Evolutionary conservation across 148 eudicot species (phyloP).

Genomic region (Mesembryanthemum crystallinum): DNA sequence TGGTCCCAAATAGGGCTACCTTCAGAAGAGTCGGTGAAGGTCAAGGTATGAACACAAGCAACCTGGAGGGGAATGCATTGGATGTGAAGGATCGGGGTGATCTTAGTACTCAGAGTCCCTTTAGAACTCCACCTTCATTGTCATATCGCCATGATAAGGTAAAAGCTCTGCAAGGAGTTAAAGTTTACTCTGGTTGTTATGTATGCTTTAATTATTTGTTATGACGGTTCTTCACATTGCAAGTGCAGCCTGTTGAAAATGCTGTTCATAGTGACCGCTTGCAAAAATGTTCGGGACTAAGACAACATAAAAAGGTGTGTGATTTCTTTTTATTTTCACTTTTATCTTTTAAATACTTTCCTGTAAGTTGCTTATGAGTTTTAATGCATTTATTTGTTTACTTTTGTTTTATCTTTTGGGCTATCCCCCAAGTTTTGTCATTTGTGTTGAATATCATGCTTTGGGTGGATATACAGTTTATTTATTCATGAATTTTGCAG

Average conservation of each 20-base stretch:
- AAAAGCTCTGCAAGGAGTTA: constrained; percentile 2
- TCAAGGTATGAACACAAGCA: constrained; percentile 23
- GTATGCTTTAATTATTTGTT: not conserved
- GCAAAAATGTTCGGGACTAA: constrained; percentile 46
- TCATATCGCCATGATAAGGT: constrained; percentile 72
- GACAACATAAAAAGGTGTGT: constrained; percentile 80
- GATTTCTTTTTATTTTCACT: not conserved
- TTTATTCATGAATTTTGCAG: constrained; percentile 33
- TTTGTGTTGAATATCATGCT: not conserved
- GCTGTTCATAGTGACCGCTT: constrained; percentile 28
- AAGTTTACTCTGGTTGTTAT: not conserved
- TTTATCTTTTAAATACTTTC: not conserved
- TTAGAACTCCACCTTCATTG: constrained; percentile 80
- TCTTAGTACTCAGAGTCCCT: constrained; percentile 57
- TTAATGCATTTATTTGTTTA: not conserved
- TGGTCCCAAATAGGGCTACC: constrained; percentile 30
- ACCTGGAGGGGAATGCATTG: constrained; percentile 23
- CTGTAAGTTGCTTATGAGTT: not conserved
- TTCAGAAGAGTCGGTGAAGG: constrained; percentile 29
- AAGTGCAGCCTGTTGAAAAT: constrained; percentile 46
- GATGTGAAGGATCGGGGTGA: constrained; percentile 29
- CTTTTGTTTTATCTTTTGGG: not conserved
- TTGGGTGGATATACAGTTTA: not conserved
- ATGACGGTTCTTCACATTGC: constrained; percentile 22
- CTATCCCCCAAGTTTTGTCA: not conserved